Conservation (phyloP, 179 eudicot genomes). For the Spinacia oleracea region DNA sequence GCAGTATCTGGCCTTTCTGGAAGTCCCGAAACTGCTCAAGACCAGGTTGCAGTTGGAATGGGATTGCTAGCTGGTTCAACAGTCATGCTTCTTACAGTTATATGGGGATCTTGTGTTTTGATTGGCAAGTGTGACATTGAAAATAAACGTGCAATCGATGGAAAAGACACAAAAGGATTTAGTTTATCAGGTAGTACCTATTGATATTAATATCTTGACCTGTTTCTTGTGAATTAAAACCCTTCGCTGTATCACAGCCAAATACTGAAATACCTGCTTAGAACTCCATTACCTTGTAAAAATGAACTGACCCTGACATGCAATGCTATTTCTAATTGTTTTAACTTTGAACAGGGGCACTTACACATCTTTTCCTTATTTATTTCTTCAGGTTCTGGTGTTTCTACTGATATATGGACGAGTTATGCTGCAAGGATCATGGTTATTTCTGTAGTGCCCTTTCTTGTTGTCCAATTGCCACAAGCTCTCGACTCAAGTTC, state of each 20-base stretch:
- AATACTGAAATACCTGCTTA: neutral
- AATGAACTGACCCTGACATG: neutral
- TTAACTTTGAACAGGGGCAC: neutral
- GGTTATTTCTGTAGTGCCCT: constrained; percentile 65
- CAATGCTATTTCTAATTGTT: neutral
- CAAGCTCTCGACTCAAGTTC: constrained; percentile 44
- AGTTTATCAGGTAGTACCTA: constrained; percentile 31
- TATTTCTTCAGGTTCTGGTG: constrained; percentile 49
- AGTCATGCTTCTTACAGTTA: constrained; percentile 76
- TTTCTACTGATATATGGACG: constrained; percentile 57
- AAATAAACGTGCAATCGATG: constrained; percentile 30
- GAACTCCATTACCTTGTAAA: neutral
- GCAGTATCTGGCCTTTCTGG: constrained; percentile 89
- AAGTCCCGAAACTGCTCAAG: constrained; percentile 63
- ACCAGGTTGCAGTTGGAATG: constrained; percentile 92
- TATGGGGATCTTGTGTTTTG: constrained; percentile 92
- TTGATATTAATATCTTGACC: neutral
- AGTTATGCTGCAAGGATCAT: constrained; percentile 62
- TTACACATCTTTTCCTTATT: constrained; percentile 7
- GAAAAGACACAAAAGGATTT: constrained; percentile 38
- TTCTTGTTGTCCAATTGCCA: constrained; percentile 59
- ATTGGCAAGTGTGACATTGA: constrained; percentile 62
- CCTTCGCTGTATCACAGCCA: neutral
- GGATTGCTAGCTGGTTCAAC: constrained; percentile 95
- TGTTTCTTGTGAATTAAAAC: neutral